Base-by-base conservation (phyloP, 2,329 filamentous ascomycete species). In the Mycosphaerelloides madeirae region DNA sequence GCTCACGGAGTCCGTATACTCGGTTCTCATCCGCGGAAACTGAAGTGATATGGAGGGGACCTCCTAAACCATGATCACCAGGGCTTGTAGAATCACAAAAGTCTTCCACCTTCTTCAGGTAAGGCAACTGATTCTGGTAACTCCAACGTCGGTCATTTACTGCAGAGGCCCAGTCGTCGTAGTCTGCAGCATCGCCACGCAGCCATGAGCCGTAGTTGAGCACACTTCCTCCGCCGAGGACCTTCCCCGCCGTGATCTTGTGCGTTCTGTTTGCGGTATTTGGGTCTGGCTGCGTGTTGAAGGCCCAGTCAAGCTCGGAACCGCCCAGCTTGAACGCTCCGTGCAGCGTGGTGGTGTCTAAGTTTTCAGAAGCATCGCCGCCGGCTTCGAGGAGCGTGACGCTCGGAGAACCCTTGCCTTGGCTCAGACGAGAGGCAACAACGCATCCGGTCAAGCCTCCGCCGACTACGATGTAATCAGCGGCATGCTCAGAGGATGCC, bases 401-500 rank as follows among this genome's bases (percentile, higher is more conserved):
- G 7, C 34, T 25, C 3, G 25, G n/a, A 6, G 9, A 13, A 31
- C 34, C 28, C 7, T 36, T 18, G 22, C 16, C 34, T 16, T 38
- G 41, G n/a, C 33, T 38, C 3, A 57, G 48, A 8, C 52, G 46
- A 15, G 50, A 50, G 5, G 54, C 57, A 14, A 59, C 36, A 9
- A 57, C 50, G 29, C 57, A 53, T 25, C 54, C 57, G 15, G 52
- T 40, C 11, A 55, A 56, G 19, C 57, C 57, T 6, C 51, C 58
- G 16, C 59, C 59, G 18, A 56, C 41, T 41, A 61, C 53, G 31
- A 58, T 51, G 31, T 52, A 41, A 18, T 56, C 56, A n/a, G n/a
- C n/a, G n/a, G n/a, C n/a, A n/a, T n/a, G n/a, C n/a, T n/a, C n/a
- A n/a, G n/a, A n/a, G n/a, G n/a, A n/a, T n/a, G n/a, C n/a, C n/a